phyloP scores from a whole-genome alignment of 768 basidiomycete species.

The Calocera cornea region DNA sequence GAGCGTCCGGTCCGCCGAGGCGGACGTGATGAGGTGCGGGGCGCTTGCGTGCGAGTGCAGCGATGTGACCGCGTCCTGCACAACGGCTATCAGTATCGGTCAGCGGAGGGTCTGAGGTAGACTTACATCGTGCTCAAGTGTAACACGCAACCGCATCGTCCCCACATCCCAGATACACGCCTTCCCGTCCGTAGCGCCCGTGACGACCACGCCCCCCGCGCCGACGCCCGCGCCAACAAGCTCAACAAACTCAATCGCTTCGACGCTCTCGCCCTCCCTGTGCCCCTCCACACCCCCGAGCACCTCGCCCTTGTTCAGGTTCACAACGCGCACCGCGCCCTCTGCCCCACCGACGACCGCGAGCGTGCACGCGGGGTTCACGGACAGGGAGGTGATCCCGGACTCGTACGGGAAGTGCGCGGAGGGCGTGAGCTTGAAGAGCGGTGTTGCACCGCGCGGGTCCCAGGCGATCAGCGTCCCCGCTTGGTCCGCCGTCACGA shows the following conservation, averaged over 20 bases:
- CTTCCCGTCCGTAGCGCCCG: conserved; percentile 87
- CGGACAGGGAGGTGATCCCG: conserved; percentile 73
- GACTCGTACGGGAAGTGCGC: conserved; percentile 59
- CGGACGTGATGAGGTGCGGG: conserved; percentile 71
- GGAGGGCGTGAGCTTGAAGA: conserved; percentile 62
- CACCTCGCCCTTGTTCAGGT: conserved; percentile 73
- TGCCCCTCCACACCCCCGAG: conserved; percentile 70
- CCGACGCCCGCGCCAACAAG: conserved; percentile 39
- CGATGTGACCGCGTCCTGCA: conserved; percentile 74
- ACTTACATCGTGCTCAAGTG: conserved; percentile 67
- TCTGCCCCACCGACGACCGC: conserved; percentile 78
- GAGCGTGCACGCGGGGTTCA: conserved; percentile 78
- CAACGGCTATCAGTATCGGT: background rate
- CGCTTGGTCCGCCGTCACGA: conserved; percentile 74
- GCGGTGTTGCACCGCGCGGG: conserved; percentile 58
- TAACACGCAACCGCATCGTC: conserved; percentile 71
- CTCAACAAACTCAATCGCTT: conserved; percentile 73
- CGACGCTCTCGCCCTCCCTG: conserved; percentile 74
- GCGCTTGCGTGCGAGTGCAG: conserved; percentile 53
- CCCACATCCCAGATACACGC: conserved; percentile 88
- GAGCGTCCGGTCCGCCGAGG: conserved; percentile 73
- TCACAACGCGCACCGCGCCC: conserved; percentile 78
- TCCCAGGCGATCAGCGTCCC: conserved; percentile 85
- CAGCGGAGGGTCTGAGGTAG: background rate
- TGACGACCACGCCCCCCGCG: conserved; percentile 52